Conservation (phyloP, 352 stramenopile genomes). For the Pythium aquatile region DNA sequence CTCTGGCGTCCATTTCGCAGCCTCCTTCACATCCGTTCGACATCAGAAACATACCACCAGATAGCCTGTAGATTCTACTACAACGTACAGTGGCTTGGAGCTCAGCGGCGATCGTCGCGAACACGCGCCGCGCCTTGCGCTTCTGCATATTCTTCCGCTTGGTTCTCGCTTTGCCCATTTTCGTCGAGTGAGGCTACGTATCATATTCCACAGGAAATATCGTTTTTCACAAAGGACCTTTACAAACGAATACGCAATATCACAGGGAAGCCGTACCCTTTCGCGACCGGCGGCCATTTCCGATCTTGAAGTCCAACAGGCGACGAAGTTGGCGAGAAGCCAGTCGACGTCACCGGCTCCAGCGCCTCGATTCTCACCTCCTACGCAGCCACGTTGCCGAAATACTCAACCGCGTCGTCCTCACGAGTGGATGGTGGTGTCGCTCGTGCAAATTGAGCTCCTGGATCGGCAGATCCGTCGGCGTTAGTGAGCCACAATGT, state of each 20-base stretch:
- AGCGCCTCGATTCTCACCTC: not conserved
- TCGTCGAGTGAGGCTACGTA: not conserved
- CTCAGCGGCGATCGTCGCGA: slow-evolving; percentile 53
- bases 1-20: slow-evolving; percentile 41
- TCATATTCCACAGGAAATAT: not conserved
- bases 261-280: slow-evolving; percentile 15
- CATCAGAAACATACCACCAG: not conserved
- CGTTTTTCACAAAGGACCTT: slow-evolving; percentile 8
- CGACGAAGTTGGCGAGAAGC: not conserved
- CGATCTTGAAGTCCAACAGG: slow-evolving; percentile 22
- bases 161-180: slow-evolving; percentile 54
- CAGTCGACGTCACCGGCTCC: not conserved
- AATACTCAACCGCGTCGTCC: not conserved
- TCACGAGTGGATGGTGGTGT: not conserved
- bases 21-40: slow-evolving; percentile 27
- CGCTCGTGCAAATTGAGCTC: not conserved
- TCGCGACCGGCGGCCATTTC: slow-evolving; percentile 16
- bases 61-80: not conserved
- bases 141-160: slow-evolving; percentile 81
- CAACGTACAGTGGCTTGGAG: slow-evolving; percentile 38
- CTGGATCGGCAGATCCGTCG: not conserved
- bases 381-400: not conserved
- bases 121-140: slow-evolving; percentile 62
- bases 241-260: not conserved
- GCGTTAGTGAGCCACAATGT: slow-evolving; percentile 41